Evolutionary conservation across 331 rosid species (phyloP), one percentile per base, ranked within the genome.

Genomic region (Prunus yedoensis): DNA sequence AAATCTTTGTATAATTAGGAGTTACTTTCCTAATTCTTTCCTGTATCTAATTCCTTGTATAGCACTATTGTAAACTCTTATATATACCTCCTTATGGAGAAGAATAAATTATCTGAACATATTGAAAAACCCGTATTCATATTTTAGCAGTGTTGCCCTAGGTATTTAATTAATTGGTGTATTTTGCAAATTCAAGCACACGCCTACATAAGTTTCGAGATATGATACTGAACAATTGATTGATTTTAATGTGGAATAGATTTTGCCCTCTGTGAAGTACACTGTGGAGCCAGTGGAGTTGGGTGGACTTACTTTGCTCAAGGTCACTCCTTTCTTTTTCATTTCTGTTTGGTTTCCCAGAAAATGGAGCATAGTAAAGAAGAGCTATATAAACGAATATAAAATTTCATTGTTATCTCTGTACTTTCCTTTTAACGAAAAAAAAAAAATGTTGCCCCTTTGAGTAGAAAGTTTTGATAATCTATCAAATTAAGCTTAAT

Each of bases 301-400:
- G 73, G 93, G 81, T 73, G 93, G 86, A 58, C 77, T 94, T 52
- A 80, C 93, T 78, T 77, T 92, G 91, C 79, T 94, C n/a, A 94
- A 94, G 96, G 99, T 94, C 66, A 74, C 46, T 68, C 23, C 51
- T 59, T 27, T 68, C 46, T 4, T 73, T 52, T 17, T 25, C 67
- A 66, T 3, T 45, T 74, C 61, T 72, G 8, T 5, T 45, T 70
- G 23, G 53, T 38, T 50, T n/a, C 62, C 13, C 2, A 16, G 20
- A 47, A 17, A 20, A 10, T 67, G 56, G 56, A 23, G 56, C 38
- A 52, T 32, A 32, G 38, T 32, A 5, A 32, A 4, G 43, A 35
- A 6, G 2, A 6, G 43, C 43, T 35, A 6, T 6, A 35, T 5
- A 6, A 35, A 35, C 2, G 43, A 35, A 35, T 6, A 77, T 8